Evolutionary conservation across 768 basidiomycete genomes (phyloP), one percentile per base, ranked within the genome.

Genomic region (Boletus pseudopeckii): DNA sequence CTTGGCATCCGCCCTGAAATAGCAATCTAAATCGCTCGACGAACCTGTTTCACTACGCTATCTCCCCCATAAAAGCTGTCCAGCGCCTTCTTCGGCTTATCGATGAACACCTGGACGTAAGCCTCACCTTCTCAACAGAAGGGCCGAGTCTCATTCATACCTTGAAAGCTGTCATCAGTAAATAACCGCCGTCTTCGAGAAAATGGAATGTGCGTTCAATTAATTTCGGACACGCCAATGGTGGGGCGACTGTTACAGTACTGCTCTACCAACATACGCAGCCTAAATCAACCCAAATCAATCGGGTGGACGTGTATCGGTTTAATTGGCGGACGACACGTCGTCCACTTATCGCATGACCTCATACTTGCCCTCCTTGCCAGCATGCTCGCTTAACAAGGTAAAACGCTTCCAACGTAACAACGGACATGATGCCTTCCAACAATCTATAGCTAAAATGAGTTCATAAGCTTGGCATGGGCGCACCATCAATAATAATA

Each of bases 331-430:
- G 17, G 6, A 20, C 17, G 8, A n/a, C 26, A 17, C 33, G 24
- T 28, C n/a, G 10, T 8, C 28, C 45, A 50, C 34, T 37, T 26
- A 38, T 52, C 51, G 36, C 18, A 43, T 53, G 44, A 59, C 57
- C 34, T 54, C 51, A 47, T 33, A 9, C 32, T 22, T 5, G 20
- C 17, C 49, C 40, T 10, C 3, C 4, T 30, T 26, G 14, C 45
- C 26, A 47, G 22, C 46, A 49, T 38, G 10, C 36, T 51, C 51
- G 18, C 45, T 34, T 40, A 38, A 44, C 56, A n/a, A 17, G 28
- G 43, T 36, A 58, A 43, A 34, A 10, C 40, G n/a, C 40, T 22
- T 26, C 28, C 41, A 49, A 64, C 62, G 62, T 61, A 63, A 63
- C 43, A 39, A 48, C 57, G 57, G 48, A 49, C 40, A 50, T 46